A percentile compares a stretch with the other conserved stretches of the same genome.
These are phyloP conservation scores for Aegle marmelos DNA, from an alignment of 345 rosid species.

Conservation along the genomic window DNA sequence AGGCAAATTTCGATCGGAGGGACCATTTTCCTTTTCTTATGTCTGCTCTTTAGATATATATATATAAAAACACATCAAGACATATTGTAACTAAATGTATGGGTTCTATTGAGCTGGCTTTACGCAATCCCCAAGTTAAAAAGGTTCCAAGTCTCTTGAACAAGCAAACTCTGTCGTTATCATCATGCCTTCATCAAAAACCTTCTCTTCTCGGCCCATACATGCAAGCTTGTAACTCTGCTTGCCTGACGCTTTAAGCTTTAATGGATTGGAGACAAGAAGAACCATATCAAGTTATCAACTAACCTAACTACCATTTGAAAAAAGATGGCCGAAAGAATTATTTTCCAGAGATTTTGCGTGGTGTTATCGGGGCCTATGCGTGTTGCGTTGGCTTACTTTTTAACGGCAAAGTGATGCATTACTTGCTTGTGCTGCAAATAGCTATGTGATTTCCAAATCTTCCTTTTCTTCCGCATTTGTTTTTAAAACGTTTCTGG, in stretches of 20 bases:
- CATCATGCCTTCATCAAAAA: conserved; percentile 26
- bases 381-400: not conserved
- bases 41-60: conserved; percentile 15
- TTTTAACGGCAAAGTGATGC: not conserved
- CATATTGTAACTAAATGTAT: not conserved
- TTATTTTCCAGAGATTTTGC: not conserved
- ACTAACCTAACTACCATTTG: not conserved
- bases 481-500: too few relatives aligned
- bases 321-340: not conserved
- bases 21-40: conserved; percentile 19
- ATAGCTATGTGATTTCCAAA: not conserved
- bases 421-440: not conserved
- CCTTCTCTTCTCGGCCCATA: not conserved
- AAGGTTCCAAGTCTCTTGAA: conserved; percentile 38
- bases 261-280: not conserved
- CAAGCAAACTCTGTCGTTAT: conserved; percentile 33
- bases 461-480: not conserved
- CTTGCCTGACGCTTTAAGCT: not conserved
- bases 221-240: not conserved
- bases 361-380: not conserved
- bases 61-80: not conserved
- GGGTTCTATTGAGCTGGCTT: conserved; percentile 16
- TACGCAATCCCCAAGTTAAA: conserved; percentile 39
- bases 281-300: not conserved
- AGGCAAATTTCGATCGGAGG: conserved; percentile 26